Evolutionary conservation across 257 asterid genomes (phyloP), one percentile per base, ranked within the genome.

Genomic region (Rauvolfia tetraphylla): DNA sequence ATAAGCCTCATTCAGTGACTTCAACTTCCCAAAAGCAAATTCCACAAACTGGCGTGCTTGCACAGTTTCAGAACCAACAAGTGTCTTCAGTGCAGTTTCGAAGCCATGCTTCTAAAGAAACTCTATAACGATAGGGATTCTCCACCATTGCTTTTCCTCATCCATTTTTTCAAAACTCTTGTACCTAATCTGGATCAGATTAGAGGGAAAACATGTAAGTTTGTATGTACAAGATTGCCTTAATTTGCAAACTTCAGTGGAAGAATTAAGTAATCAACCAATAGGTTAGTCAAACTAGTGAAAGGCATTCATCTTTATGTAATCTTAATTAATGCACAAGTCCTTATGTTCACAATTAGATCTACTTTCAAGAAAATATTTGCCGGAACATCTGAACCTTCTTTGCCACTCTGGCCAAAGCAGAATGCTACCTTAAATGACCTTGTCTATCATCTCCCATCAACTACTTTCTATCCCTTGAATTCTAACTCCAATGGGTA

Each of bases 91-190:
- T 29, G 96, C 92, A 78, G 93, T 90, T 77, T 91, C 98, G 63
- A 95, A 76, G 42, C 96, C 94, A 49, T 87, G 81, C 74, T 90
- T 95, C 86, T 88, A 84, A 56, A 95, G 88, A 87, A 95, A 91
- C 36, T 95, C 96, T 23, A 92, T 85, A 67, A 93, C 82, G 46
- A 95, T 77, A 46, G 99, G 99, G 77, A 95, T 92, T 82, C 88
- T 90, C 99, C 99, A 95, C 98, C 96, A 87, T 75, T 89, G 85
- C 85, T 90, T 95, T 87, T 93, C 98, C 58, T 90, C 96, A 8
- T 90, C 97, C 27, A 95, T 84, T 88, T 91, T 87, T 53, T 89
- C 87, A 68, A 95, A 95, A 81, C 95, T 95, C 89, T 90, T 93
- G 87, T 89, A 95, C 87, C 85, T 91, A 71, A 95, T 81, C 99